Conservation (phyloP, 1,284 basidiomycete species). For the Malassezia sympodialis region DNA sequence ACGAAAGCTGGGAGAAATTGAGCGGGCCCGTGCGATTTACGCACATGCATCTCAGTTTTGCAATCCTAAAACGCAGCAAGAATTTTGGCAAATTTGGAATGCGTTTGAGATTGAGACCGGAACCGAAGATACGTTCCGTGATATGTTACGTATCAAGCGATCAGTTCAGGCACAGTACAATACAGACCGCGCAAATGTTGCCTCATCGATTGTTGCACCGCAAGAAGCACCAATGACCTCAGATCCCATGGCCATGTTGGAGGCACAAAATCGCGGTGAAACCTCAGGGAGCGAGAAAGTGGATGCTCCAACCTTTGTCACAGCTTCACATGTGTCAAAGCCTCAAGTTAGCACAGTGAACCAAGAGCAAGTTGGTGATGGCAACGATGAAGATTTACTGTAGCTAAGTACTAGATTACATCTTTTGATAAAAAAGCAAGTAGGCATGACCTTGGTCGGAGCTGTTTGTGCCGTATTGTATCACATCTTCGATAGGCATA, state of each 20-base stretch:
- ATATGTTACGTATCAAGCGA: slow-evolving; percentile 95
- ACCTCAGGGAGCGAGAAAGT: slow-evolving; percentile 17
- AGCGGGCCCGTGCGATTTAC: slow-evolving; percentile 88
- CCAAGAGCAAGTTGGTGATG: slow-evolving; percentile 27
- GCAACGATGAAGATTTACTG: slow-evolving; percentile 42
- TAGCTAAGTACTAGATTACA: slow-evolving; percentile 12
- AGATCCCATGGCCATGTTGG: slow-evolving; percentile 55
- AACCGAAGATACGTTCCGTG: slow-evolving; percentile 94
- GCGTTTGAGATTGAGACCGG: slow-evolving; percentile 90
- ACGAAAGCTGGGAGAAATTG: slow-evolving; percentile 95
- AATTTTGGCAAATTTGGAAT: slow-evolving; percentile 97
- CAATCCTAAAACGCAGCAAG: slow-evolving; percentile 67
- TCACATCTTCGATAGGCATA: slow-evolving; percentile 66
- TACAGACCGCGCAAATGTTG: slow-evolving; percentile 62
- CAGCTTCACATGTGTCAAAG: slow-evolving; percentile 58
- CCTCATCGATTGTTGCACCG: slow-evolving; percentile 35
- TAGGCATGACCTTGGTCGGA: slow-evolving; percentile 33
- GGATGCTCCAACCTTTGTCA: slow-evolving; percentile 55
- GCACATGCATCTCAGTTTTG: slow-evolving; percentile 97
- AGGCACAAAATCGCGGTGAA: slow-evolving; percentile 23
- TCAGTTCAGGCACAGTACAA: slow-evolving; percentile 98
- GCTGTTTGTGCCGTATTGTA: slow-evolving; percentile 51
- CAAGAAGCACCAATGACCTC: slow-evolving; percentile 28
- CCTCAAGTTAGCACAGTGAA: slow-evolving; percentile 48
- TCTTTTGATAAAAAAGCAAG: slow-evolving; percentile 14